Base-by-base conservation (phyloP, 2,329 filamentous ascomycete species). In the Cercospora beticola region DNA sequence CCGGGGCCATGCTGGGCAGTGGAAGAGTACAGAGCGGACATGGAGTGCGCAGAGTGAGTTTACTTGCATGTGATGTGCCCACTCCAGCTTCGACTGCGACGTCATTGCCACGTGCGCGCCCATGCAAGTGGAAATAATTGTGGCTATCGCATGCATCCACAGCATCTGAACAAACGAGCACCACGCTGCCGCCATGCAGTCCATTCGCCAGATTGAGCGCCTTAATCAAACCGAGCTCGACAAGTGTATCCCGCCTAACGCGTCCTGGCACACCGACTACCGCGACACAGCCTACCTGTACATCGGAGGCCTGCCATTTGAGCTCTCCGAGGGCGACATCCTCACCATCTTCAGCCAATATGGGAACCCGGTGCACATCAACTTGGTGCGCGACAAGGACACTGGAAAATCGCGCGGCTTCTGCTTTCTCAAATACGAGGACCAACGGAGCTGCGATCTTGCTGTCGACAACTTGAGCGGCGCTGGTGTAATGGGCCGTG, bases 341-440 rank as follows among this genome's bases (percentile, higher is more conserved):
- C 88, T 98, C 73, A 94, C 94, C 10, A 96, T 99, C 69, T 99
- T 98, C 84, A 97, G 93, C 6, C 95, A 99, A 80, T 99, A 90
- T 78, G 95, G 95, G 75, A 94, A 98, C 78, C 96, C 96, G 2
- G 92, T 94, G 3, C 96, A 94, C 81, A 86, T 99, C 68, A 96
- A 97, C 76, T 88, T 99, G 12, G 89, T 91, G 59, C 92, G 95
- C 76, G 95, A 99, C 84, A 95, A 95, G 78, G 96, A 98, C 79
- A 96, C 94, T 0, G 95, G 95, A 70, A 97, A 97, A 81, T 96
- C 92, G 70, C 91, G 91, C 73, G 95, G 95, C 0, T 99, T 98
- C 78, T 93, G 91, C 2, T 99, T 96, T 86, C 86, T 99, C 68
- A 99, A 99, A 79, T 99, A 98, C 81, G 95, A 99, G 79, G 94